phyloP scores from a whole-genome alignment of 78 protist genomes.

The Pelomyxa schiedti region DNA sequence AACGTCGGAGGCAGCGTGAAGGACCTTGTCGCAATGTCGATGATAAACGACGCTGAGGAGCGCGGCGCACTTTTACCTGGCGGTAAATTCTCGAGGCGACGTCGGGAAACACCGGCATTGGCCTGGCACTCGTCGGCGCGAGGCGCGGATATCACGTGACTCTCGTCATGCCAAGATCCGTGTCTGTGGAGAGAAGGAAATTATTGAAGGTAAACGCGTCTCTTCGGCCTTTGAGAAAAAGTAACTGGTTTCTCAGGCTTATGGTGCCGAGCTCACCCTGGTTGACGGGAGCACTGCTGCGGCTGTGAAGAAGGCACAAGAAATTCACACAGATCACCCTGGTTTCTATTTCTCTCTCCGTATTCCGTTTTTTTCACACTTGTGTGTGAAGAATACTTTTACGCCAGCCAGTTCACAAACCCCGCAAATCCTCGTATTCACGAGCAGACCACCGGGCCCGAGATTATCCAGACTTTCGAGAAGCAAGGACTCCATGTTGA shows the following conservation, averaged over 20 bases:
- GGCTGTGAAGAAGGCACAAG: slow-evolving; percentile 67
- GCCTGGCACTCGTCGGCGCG: slow-evolving; percentile 88
- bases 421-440: slow-evolving; percentile 78
- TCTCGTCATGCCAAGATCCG: slow-evolving; percentile 90
- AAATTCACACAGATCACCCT: slow-evolving; percentile 1
- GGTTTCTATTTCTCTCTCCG: not conserved
- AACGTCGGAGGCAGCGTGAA: slow-evolving; percentile 95
- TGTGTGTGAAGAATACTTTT: too few species aligned
- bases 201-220: slow-evolving; percentile 27
- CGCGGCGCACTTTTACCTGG: slow-evolving; percentile 81
- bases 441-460: slow-evolving; percentile 87
- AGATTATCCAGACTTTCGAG: slow-evolving; percentile 58
- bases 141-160: slow-evolving; percentile 87
- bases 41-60: slow-evolving; percentile 79
- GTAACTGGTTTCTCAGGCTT: slow-evolving; percentile 32
- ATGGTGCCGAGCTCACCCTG: slow-evolving; percentile 87
- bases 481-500: slow-evolving; percentile 74
- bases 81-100: slow-evolving; percentile 92
- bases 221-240: not conserved
- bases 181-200: slow-evolving; percentile 81
- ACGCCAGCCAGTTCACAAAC: slow-evolving; percentile 67
- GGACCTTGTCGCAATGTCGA: slow-evolving; percentile 82
- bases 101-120: slow-evolving; percentile 95
- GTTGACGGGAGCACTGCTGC: slow-evolving; percentile 62
- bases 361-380: not conserved